Percentiles rank a stretch among this genome's conserved stretches.
Evolutionary conservation across 2,329 filamentous ascomycete species (phyloP).

Genomic region (Podosphaera fusca): DNA sequence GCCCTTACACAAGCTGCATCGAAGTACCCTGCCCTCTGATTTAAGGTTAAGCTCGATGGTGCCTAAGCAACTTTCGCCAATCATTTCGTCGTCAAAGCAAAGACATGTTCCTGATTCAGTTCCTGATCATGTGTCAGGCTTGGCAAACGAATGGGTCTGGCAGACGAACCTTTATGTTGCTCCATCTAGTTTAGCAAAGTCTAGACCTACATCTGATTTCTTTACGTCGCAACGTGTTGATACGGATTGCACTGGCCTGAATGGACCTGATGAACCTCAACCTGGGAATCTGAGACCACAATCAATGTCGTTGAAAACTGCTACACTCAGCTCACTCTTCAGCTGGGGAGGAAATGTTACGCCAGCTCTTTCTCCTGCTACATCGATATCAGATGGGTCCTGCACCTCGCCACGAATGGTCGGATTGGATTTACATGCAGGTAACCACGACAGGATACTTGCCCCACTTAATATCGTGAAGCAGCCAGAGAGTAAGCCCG

Average conservation of each 20-base stretch:
- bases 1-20: not conserved
- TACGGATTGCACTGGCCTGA: not conserved
- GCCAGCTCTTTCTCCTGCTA: slow-evolving; percentile 34
- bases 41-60: not conserved
- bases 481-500: slow-evolving; percentile 18
- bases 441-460: not conserved
- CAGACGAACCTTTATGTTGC: slow-evolving; percentile 7
- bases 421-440: no score
- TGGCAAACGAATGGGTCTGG: slow-evolving; percentile 13
- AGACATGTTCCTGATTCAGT: slow-evolving; percentile 6
- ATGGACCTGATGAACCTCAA: slow-evolving; percentile 10
- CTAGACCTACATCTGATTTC: not conserved
- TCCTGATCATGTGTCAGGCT: slow-evolving; percentile 12
- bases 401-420: no score
- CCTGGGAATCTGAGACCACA: slow-evolving; percentile 8
- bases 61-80: no score
- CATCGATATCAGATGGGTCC: slow-evolving; percentile 13
- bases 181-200: slow-evolving; percentile 10
- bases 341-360: slow-evolving; percentile 35
- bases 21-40: not conserved
- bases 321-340: slow-evolving; percentile 41
- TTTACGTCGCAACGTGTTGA: not conserved
- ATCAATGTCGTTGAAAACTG: slow-evolving; percentile 25
- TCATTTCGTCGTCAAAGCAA: not conserved
- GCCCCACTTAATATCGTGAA: not conserved